These are phyloP conservation scores for Triticum monococcum DNA, from an alignment of 176 grass and related monocot genomes.

Conservation along the genomic window DNA sequence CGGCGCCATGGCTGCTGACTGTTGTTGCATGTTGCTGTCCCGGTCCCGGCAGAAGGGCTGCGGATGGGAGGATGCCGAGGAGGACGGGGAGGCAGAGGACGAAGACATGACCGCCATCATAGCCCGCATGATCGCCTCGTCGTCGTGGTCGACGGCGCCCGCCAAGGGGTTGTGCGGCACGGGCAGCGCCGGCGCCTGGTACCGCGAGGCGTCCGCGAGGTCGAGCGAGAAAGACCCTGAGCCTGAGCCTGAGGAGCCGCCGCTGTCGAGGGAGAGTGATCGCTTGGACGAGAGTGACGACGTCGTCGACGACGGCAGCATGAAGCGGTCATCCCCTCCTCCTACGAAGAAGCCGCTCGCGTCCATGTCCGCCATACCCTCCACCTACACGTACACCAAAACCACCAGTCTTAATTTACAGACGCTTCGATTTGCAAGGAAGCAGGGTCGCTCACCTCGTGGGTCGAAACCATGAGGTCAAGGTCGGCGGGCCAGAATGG, in stretches of 20 bases:
- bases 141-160: constrained; percentile 15
- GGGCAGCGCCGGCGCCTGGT: not conserved
- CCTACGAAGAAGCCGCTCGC: constrained; percentile 4
- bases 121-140: constrained; percentile 60
- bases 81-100: constrained; percentile 53
- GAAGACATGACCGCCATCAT: constrained; percentile 90
- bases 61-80: constrained; percentile 43
- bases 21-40: not conserved
- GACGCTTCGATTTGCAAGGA: not conserved
- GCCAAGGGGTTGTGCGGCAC: constrained; percentile 2
- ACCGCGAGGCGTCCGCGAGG: not conserved
- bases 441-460: not conserved
- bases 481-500: constrained; percentile 37
- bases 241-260: constrained; percentile 36
- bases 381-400: not conserved
- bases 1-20: constrained; percentile 1
- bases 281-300: constrained; percentile 48
- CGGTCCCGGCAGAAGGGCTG: not conserved
- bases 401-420: not conserved
- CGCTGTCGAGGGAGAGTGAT: constrained; percentile 60
- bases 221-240: constrained; percentile 33
- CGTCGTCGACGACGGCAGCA: constrained; percentile 5
- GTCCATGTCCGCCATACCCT: constrained; percentile 29
- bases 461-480: not conserved
- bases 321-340: not conserved